Conservation (phyloP, 495 filamentous ascomycete genomes). For the Pyrenopolyporus hunteri region DNA sequence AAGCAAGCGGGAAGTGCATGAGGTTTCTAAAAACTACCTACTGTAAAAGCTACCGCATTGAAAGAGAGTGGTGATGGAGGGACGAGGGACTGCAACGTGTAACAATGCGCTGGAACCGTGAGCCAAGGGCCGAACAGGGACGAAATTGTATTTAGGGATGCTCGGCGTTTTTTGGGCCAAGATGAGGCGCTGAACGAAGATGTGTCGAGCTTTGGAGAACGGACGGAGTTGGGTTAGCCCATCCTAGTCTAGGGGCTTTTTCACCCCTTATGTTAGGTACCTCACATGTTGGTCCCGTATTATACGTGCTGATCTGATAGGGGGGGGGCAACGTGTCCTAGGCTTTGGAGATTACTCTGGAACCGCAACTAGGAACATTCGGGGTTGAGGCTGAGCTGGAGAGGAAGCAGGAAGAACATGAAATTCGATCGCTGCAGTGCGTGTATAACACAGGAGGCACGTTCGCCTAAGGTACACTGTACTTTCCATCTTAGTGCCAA, state of each 20-base stretch:
- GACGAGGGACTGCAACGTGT: slow-evolving; percentile 5
- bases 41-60: neutral
- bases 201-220: slow-evolving; percentile 6
- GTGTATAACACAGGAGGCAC: too few relatives aligned
- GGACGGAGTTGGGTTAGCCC: slow-evolving; percentile 12
- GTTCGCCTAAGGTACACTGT: too few relatives aligned
- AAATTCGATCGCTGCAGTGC: too few relatives aligned
- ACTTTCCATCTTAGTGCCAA: neutral
- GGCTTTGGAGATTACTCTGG: too few relatives aligned
- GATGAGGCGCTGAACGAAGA: slow-evolving; percentile 15
- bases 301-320: neutral
- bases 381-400: too few relatives aligned
- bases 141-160: slow-evolving; percentile 4
- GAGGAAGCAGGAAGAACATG: too few relatives aligned
- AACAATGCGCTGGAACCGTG: slow-evolving; percentile 3
- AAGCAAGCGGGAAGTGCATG: slow-evolving; percentile 18
- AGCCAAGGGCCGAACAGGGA: neutral
- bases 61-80: too few relatives aligned
- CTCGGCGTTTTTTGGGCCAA: slow-evolving; percentile 14
- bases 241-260: too few relatives aligned
- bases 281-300: neutral
- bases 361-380: too few relatives aligned
- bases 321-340: too few relatives aligned
- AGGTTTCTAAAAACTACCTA: slow-evolving; percentile 1
- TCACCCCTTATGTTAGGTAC: too few relatives aligned